phyloP scores from a whole-genome alignment of 306 rosid species.

The Vigna nakashimae region DNA sequence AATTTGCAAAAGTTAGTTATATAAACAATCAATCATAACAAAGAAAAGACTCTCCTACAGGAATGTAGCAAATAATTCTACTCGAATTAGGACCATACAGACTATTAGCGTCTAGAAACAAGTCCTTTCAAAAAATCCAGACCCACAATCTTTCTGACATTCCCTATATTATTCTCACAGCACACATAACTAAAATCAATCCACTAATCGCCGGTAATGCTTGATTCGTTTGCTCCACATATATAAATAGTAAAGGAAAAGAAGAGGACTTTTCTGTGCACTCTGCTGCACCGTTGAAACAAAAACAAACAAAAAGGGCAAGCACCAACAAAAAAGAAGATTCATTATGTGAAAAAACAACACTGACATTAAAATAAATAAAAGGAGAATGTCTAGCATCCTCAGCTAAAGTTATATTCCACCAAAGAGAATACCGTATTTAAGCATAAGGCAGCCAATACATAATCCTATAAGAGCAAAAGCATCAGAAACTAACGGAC shows the following conservation, averaged over 20 bases:
- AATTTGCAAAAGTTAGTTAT: slow-evolving; percentile 42
- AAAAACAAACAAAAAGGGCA: slow-evolving; percentile 51
- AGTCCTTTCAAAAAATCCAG: slow-evolving; percentile 50
- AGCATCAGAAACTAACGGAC: slow-evolving; percentile 86
- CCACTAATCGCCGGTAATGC: slow-evolving; percentile 54
- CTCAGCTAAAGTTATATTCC: slow-evolving; percentile 61
- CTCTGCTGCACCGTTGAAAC: slow-evolving; percentile 61
- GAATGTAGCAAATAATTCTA: slow-evolving; percentile 40
- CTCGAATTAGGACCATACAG: slow-evolving; percentile 46
- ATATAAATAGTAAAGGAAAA: slow-evolving; percentile 47
- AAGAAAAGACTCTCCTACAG: slow-evolving; percentile 40
- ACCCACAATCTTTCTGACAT: slow-evolving; percentile 59
- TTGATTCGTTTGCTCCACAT: slow-evolving; percentile 66
- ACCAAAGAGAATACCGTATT: slow-evolving; percentile 35
- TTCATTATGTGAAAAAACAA: slow-evolving; percentile 79
- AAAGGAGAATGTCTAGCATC: slow-evolving; percentile 54
- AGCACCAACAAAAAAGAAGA: slow-evolving; percentile 64
- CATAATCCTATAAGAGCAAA: slow-evolving; percentile 55
- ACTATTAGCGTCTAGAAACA: slow-evolving; percentile 41
- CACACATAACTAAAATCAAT: slow-evolving; percentile 46
- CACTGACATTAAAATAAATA: slow-evolving; percentile 52
- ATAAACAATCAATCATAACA: slow-evolving; percentile 42
- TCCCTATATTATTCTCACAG: slow-evolving; percentile 50
- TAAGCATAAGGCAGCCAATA: slow-evolving; percentile 70
- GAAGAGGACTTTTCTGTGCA: slow-evolving; percentile 44